Base-by-base conservation (phyloP, 768 basidiomycete species). In the Termitomyces eurrhizus region DNA sequence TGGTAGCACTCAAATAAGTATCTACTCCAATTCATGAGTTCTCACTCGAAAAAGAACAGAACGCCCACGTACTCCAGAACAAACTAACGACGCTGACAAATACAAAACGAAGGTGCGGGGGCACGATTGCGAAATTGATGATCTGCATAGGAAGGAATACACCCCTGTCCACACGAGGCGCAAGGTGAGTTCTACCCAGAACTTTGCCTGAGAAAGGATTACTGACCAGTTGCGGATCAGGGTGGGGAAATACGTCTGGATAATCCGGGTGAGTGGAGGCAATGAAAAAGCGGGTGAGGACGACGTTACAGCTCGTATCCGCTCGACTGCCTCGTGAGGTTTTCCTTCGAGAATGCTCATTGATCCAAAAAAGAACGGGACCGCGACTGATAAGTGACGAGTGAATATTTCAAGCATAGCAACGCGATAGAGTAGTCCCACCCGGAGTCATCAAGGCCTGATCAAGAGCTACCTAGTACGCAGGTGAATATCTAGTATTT, bases 341-440 rank as follows among this genome's bases (percentile, higher is more conserved):
- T 90, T 88, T 33, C 92, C 92, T 69, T 96, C 94, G 56, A 95
- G 68, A 44, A 90, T 68, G 37, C 89, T 86, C 88, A 93, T 93
- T 0, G 86, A 82, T 12, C 86, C 84, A 71, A 93, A 81, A 68
- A 82, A 83, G 58, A 80, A 80, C 3, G 75, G 74, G 2, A 83
- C 78, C 1, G 78, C 80, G 36, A 74, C 81, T 82, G 54, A 9
- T 2, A 4, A 24, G 48, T 4, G 16, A 21, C 21, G 21, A 21
- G 7, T 57, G 29, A 37, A 41, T n/a, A 55, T 46, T 53, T 36
- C 21, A 4, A 21, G 24, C 18, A 42, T n/a, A 14, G 6, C 18
- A 7, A 42, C 1, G 50, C 21, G 12, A 4, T 32, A 54, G 21
- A 21, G 21, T 21, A 21, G 21, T 21, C 21, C 21, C 21, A 21